These are phyloP conservation scores for Trichaptum fuscoviolaceum DNA, from an alignment of 768 basidiomycete genomes.

Conservation along the genomic window DNA sequence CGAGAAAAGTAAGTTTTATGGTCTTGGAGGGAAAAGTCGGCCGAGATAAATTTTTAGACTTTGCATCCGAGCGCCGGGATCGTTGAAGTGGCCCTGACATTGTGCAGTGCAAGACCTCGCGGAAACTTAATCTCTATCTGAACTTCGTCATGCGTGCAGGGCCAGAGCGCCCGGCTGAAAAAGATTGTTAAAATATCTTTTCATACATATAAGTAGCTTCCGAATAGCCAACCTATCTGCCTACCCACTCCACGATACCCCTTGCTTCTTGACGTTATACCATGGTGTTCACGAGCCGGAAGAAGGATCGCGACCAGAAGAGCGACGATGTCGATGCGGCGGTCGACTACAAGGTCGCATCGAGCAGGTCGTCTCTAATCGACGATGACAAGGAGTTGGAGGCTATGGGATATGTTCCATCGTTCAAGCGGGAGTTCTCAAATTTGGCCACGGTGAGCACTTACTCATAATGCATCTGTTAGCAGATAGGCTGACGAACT, in stretches of 20 bases:
- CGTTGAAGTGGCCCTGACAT: neutral
- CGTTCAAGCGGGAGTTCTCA: conserved; percentile 82
- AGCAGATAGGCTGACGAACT: neutral
- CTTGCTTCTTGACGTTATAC: neutral
- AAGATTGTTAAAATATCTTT: neutral
- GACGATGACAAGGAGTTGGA: conserved; percentile 58
- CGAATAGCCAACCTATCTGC: neutral
- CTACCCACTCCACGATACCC: neutral
- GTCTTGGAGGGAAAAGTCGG: too few relatives aligned
- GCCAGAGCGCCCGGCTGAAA: neutral
- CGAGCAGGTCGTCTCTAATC: neutral
- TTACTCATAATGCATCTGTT: neutral
- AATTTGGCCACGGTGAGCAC: conserved; percentile 55
- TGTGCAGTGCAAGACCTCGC: neutral
- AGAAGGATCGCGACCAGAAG: conserved; percentile 1
- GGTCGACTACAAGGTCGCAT: neutral
- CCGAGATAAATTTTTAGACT: neutral
- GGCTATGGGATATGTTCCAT: conserved; percentile 67
- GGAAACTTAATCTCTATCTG: neutral
- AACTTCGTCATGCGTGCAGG: neutral
- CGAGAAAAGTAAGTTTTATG: too few relatives aligned
- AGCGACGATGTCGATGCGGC: neutral
- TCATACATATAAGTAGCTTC: neutral
- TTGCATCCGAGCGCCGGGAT: neutral
- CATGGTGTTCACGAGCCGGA: neutral